Percentiles rank a stretch among this genome's conserved stretches.
Conservation (phyloP, 139 green algal genomes). For the Medakamo hakoo region DNA sequence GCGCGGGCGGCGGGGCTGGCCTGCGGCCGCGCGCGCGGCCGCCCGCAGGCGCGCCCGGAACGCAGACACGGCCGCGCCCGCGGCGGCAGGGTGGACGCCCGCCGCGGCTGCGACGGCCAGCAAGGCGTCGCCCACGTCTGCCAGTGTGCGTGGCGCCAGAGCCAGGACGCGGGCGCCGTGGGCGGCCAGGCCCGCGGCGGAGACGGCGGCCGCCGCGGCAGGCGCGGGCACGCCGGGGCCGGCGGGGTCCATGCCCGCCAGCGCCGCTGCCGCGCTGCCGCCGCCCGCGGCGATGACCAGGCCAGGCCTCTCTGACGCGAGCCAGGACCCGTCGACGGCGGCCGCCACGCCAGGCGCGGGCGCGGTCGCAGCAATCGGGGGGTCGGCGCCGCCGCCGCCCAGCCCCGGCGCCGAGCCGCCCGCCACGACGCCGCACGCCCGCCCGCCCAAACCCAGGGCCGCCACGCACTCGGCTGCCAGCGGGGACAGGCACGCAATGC, state of each 20-base stretch:
- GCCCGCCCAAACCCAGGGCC: not conserved
- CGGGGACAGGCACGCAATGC: not conserved
- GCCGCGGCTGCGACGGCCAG: not conserved
- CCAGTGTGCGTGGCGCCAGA: not conserved
- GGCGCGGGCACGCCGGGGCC: no score
- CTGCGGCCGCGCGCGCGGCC: slow-evolving; percentile 13
- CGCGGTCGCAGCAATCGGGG: no score
- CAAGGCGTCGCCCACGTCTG: not conserved
- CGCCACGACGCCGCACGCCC: not conserved
- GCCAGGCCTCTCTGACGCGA: not conserved
- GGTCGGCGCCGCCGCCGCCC: no score
- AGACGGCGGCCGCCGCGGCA: not conserved
- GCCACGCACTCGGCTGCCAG: not conserved
- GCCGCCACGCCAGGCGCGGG: no score
- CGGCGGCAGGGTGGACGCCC: not conserved
- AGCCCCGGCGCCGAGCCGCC: no score
- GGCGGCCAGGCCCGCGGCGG: not conserved
- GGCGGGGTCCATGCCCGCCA: not conserved
- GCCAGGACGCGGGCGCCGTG: not conserved
- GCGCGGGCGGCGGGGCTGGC: slow-evolving; percentile 9
- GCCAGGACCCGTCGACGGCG: not conserved
- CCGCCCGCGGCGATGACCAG: not conserved
- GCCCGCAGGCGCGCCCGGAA: slow-evolving; percentile 50
- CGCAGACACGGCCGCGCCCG: slow-evolving; percentile 26
- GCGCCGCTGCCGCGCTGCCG: no score